Conservation (phyloP, 139 green algal species). For the Auxenochlorella protothecoides region DNA sequence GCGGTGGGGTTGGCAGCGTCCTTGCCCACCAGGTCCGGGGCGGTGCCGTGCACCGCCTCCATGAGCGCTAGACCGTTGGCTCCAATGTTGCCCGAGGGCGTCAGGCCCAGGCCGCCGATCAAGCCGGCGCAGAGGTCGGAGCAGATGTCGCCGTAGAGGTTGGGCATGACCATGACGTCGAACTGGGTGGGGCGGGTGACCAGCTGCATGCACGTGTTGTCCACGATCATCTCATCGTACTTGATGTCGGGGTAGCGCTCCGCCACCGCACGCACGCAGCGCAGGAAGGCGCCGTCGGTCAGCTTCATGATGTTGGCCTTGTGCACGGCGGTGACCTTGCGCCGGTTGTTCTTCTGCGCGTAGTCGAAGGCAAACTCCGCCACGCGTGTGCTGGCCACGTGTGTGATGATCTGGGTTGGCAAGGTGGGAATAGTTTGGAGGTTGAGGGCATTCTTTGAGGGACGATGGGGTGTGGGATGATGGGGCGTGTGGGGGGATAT, state of each 20-base stretch:
- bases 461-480: no score
- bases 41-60: slow-evolving; percentile 92
- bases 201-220: slow-evolving; percentile 95
- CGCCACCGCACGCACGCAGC: slow-evolving; percentile 56
- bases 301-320: slow-evolving; percentile 98
- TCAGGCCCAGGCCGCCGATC: slow-evolving; percentile 92
- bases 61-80: slow-evolving; percentile 72
- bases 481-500: no score
- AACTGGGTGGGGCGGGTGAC: slow-evolving; percentile 73
- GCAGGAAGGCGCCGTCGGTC: slow-evolving; percentile 87
- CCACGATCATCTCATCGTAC: slow-evolving; percentile 94
- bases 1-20: slow-evolving; percentile 92
- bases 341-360: slow-evolving; percentile 61
- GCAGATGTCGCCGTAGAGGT: slow-evolving; percentile 97
- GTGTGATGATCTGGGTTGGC: slow-evolving; percentile 72
- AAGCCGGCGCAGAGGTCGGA: slow-evolving; percentile 88
- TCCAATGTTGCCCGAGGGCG: slow-evolving; percentile 74
- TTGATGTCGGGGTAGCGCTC: slow-evolving; percentile 80
- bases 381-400: slow-evolving; percentile 65
- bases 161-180: slow-evolving; percentile 94
- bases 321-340: slow-evolving; percentile 69
- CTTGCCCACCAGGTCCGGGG: slow-evolving; percentile 81
- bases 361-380: slow-evolving; percentile 92
- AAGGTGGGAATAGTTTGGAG: no score
- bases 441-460: no score